phyloP scores from a whole-genome alignment of 129 eudicot genomes.

The Scalesia atractyloides region DNA sequence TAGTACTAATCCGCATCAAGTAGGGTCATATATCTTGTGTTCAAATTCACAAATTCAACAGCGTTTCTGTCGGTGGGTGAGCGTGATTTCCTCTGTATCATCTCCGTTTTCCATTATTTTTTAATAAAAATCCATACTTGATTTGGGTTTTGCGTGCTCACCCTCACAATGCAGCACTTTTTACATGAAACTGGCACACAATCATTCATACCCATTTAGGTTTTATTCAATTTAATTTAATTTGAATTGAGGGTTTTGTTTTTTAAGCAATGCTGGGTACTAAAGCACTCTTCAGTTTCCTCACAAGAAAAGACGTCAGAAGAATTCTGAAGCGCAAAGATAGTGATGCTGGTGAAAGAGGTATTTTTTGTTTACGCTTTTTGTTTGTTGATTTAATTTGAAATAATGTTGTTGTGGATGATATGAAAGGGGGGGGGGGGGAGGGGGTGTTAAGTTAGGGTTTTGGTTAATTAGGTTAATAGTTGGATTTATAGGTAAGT shows the following conservation, averaged over 20 bases:
- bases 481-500: too few relatives aligned
- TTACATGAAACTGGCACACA: neutral
- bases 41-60: neutral
- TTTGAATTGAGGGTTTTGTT: constrained; percentile 13
- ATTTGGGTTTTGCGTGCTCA: neutral
- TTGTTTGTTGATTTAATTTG: neutral
- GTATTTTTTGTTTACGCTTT: constrained; percentile 31
- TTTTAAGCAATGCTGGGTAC: constrained; percentile 36
- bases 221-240: too few relatives aligned
- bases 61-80: constrained; percentile 14
- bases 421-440: neutral
- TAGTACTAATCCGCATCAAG: too few relatives aligned
- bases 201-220: neutral
- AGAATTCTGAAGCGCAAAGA: constrained; percentile 90
- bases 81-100: constrained; percentile 10
- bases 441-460: constrained; percentile 1
- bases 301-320: constrained; percentile 70
- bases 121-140: constrained; percentile 3
- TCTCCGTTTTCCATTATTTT: constrained; percentile 2
- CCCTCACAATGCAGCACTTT: constrained; percentile 23
- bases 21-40: too few relatives aligned
- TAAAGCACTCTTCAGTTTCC: constrained; percentile 61
- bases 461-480: neutral
- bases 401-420: constrained; percentile 15
- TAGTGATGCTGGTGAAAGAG: constrained; percentile 93